These are phyloP conservation scores for Aspergillus sp. DNA, from an alignment of 2,329 filamentous ascomycete species.

Conservation along the genomic window DNA sequence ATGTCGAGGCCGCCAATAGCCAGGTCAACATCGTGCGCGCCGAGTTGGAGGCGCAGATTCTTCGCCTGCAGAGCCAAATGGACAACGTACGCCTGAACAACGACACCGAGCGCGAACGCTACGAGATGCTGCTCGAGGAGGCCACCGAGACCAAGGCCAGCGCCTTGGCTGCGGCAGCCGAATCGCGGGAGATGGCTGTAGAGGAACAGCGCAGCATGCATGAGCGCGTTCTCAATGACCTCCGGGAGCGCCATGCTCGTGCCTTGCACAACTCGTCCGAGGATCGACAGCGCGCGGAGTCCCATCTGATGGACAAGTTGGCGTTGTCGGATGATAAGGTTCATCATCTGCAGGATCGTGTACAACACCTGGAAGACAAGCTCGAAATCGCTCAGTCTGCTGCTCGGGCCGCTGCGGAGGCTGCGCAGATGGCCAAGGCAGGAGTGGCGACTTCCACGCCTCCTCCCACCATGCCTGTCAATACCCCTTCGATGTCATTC, in stretches of 20 bases:
- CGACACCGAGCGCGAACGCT: constrained; percentile 75
- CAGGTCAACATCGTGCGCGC: constrained; percentile 81
- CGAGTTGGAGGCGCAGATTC: constrained; percentile 77
- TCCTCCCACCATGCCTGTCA: constrained; percentile 35
- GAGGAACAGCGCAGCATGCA: constrained; percentile 64
- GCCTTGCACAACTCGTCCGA: constrained; percentile 72
- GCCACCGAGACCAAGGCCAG: constrained; percentile 67
- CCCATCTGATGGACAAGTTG: constrained; percentile 77
- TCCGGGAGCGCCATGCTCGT: constrained; percentile 72
- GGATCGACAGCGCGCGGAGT: constrained; percentile 77
- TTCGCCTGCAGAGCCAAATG: constrained; percentile 69
- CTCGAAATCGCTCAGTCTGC: constrained; percentile 87
- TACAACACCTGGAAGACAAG: constrained; percentile 83
- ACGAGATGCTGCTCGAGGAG: constrained; percentile 82
- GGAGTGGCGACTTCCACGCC: constrained; percentile 36
- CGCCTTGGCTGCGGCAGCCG: constrained; percentile 54
- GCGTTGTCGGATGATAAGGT: constrained; percentile 80
- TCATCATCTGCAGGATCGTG: constrained; percentile 80
- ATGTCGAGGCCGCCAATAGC: constrained; percentile 80
- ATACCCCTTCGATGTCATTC: constrained; percentile 49
- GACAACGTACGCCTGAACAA: constrained; percentile 76
- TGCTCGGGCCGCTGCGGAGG: constrained; percentile 76
- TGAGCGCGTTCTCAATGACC: constrained; percentile 71
- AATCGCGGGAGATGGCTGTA: constrained; percentile 55
- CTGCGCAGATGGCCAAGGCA: constrained; percentile 61